Base-by-base conservation (phyloP, 2,329 filamentous ascomycete genomes). In the Cytospora paraplurivora region DNA sequence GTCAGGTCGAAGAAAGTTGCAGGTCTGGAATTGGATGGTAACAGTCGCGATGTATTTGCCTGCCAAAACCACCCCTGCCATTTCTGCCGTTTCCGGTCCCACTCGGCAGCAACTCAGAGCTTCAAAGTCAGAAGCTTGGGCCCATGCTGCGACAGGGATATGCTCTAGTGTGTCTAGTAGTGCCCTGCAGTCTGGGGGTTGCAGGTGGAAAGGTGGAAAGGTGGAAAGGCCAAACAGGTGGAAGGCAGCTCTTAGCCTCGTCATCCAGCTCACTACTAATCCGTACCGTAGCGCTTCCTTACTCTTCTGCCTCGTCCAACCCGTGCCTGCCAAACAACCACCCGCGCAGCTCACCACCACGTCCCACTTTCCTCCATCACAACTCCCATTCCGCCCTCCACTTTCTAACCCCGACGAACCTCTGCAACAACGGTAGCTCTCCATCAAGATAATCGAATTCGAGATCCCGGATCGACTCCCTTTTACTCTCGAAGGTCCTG, bases 231-330 rank as follows among this genome's bases (percentile, higher is more conserved):
- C 27, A 27, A 27, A 27, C 62, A 62, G 62, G 57, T 62, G 56
- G 62, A 70, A 82, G 80, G 79, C 79, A 81, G 78, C 79, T 78
- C 76, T 74, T 77, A 80, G 81, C 81, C 79, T 83, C 81, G 81
- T 83, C 81, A 83, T 81, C 64, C 80, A 78, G 76, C 44, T 47
- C n/a, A 19, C 44, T 47, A 27, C 17, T 7, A 37, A 8, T 10
- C 35, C 8, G 35, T 37, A 37, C 35, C 35, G 8, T 2, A 6
- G 3, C 3, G 76, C 75, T 72, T 72, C 67, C 63, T 66, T 65
- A 55, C 63, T 66, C 61, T 72, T 67, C 64, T 65, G 62, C 60
- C 66, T 66, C 62, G 55, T 53, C 54, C 44, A 41, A 19, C 35
- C 19, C 7, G 17, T 10, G 44, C 52, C 21, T 59, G 50, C 56